Evolutionary conservation across 108 stramenopile genomes (phyloP).

Genomic region (Pseudonitzschia multiseries): DNA sequence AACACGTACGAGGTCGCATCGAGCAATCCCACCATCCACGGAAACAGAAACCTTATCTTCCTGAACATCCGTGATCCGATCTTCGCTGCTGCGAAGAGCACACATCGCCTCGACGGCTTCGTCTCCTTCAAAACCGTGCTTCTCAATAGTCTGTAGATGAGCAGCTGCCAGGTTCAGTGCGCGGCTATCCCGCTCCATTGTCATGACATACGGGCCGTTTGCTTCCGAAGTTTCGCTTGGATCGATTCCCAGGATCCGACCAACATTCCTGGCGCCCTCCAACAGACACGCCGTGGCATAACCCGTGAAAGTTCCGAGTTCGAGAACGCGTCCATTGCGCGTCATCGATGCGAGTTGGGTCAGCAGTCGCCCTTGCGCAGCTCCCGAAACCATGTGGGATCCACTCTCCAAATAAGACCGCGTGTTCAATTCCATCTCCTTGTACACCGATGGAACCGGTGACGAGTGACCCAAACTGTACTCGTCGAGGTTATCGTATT

Average conservation of each 20-base stretch:
- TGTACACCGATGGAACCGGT: slow-evolving; percentile 52
- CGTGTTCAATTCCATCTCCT: slow-evolving; percentile 78
- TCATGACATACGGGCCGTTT: slow-evolving; percentile 68
- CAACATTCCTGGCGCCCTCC: slow-evolving; percentile 67
- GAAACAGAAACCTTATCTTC: slow-evolving; percentile 39
- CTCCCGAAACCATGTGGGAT: slow-evolving; percentile 88
- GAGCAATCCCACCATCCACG: slow-evolving; percentile 43
- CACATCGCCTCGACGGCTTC: slow-evolving; percentile 50
- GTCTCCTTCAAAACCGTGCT: slow-evolving; percentile 51
- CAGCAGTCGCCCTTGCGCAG: slow-evolving; percentile 78
- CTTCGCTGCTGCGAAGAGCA: slow-evolving; percentile 31
- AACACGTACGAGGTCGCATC: slow-evolving; percentile 63
- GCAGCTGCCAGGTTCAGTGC: slow-evolving; percentile 74
- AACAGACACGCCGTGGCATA: slow-evolving; percentile 89
- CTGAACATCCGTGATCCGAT: slow-evolving; percentile 22
- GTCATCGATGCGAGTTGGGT: slow-evolving; percentile 74
- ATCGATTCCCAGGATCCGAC: slow-evolving; percentile 25
- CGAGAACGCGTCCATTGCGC: slow-evolving; percentile 77
- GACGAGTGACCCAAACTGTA: slow-evolving; percentile 73
- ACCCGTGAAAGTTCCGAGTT: slow-evolving; percentile 93
- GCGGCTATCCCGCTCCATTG: slow-evolving; percentile 75
- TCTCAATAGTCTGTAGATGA: slow-evolving; percentile 60
- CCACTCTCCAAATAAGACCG: slow-evolving; percentile 61
- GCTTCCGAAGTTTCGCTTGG: not conserved
- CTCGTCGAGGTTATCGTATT: slow-evolving; percentile 68